phyloP scores from a whole-genome alignment of 73 alveolate genomes.

The Paraurostyla sp. region DNA sequence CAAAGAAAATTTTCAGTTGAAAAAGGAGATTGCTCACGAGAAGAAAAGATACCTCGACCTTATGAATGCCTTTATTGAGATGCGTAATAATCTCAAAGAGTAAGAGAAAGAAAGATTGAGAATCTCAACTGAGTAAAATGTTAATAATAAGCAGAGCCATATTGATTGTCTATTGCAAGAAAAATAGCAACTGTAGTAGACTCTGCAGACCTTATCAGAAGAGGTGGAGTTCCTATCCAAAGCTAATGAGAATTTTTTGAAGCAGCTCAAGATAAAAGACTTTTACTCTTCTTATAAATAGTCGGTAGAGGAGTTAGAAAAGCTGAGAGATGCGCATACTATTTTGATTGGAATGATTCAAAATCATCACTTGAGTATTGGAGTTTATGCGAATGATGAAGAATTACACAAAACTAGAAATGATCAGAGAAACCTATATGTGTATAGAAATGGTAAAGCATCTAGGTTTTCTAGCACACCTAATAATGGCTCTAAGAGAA shows the following conservation, averaged over 20 bases:
- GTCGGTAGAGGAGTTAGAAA: constrained; percentile 11
- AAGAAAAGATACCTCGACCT: constrained; percentile 38
- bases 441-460: neutral
- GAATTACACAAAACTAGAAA: neutral
- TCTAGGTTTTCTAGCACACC: too few species aligned
- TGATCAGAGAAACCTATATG: too few species aligned
- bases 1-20: constrained; percentile 23
- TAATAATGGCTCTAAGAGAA: too few species aligned
- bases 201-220: constrained; percentile 1
- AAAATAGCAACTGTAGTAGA: neutral
- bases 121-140: too few species aligned
- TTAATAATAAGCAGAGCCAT: too few species aligned
- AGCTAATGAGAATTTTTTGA: constrained; percentile 10
- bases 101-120: too few species aligned
- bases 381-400: neutral
- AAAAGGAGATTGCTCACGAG: constrained; percentile 42
- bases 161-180: constrained; percentile 18
- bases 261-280: neutral
- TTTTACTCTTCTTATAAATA: constrained; percentile 22
- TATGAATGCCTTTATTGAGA: constrained; percentile 21
- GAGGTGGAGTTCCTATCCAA: constrained; percentile 43
- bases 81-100: neutral
- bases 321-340: constrained; percentile 55
- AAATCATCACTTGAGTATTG: constrained; percentile 18
- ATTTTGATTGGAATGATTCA: constrained; percentile 35